Conservation (phyloP, 495 filamentous ascomycete species). For the Aspergillus baeticus region DNA sequence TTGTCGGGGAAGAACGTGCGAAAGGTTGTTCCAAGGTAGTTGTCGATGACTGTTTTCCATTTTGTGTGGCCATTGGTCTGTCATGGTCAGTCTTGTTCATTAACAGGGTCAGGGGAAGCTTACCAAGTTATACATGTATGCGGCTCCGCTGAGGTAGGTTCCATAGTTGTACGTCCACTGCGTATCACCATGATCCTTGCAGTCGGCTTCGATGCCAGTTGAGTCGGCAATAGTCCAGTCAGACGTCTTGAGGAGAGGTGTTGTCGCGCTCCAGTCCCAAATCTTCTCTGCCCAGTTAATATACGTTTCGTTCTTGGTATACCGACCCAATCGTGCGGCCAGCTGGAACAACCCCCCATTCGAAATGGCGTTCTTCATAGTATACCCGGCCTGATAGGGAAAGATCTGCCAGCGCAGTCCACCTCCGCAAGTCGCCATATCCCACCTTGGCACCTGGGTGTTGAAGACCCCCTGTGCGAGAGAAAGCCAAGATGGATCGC, state of each 20-base stretch:
- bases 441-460: slow-evolving; percentile 66
- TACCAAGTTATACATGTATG: slow-evolving; percentile 75
- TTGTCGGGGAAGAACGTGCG: slow-evolving; percentile 54
- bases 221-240: slow-evolving; percentile 66
- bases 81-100: slow-evolving; percentile 15
- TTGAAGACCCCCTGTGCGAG: slow-evolving; percentile 64
- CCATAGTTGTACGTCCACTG: slow-evolving; percentile 80
- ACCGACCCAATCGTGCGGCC: slow-evolving; percentile 70
- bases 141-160: slow-evolving; percentile 69
- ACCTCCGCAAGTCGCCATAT: slow-evolving; percentile 64
- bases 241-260: slow-evolving; percentile 51
- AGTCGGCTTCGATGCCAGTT: slow-evolving; percentile 54
- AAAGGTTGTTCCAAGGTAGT: slow-evolving; percentile 52
- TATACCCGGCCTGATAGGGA: slow-evolving; percentile 75
- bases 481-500: slow-evolving; percentile 59
- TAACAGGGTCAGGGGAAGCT: slow-evolving; percentile 6
- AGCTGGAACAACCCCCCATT: slow-evolving; percentile 82
- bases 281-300: slow-evolving; percentile 69
- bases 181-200: slow-evolving; percentile 56
- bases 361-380: slow-evolving; percentile 77
- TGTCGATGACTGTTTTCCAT: slow-evolving; percentile 59
- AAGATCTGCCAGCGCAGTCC: slow-evolving; percentile 87
- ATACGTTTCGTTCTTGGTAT: slow-evolving; percentile 76
- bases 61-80: slow-evolving; percentile 41
- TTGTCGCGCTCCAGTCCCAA: slow-evolving; percentile 64